Evolutionary conservation across 768 basidiomycete species (phyloP), one percentile per base, ranked within the genome.

Genomic region (Amanita pseudoporphyria): DNA sequence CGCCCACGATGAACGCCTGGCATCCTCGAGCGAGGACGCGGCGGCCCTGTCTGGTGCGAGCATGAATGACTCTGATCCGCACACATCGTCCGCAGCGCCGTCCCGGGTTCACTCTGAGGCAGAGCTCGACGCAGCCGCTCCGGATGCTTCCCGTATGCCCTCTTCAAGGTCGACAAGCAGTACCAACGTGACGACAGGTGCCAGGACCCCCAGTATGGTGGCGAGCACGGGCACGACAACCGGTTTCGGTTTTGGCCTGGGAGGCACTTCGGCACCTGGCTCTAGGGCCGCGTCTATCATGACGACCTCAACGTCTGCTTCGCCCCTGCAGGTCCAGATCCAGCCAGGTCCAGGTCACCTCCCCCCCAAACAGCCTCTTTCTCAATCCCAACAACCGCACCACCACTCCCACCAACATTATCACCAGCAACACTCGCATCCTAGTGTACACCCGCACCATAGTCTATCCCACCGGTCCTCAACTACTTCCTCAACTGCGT

Each of bases 401-500:
- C 47, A 18, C 18, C n/a, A 16, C 3, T 28, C n/a, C 19, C 49
- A 26, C 22, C 49, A 7, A 22, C 28, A 16, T 26, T 24, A 33
- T 21, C 26, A 18, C 9, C 18, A 30, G n/a, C 45, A 26, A 14
- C 7, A 43, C 13, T 22, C n/a, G 13, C 22, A 28, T 9, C 2
- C 21, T 26, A n/a, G n/a, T n/a, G n/a, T n/a, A n/a, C 28, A 39
- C 9, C 46, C 6, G 6, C 47, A 40, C 19, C 38, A 37, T 16
- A 26, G n/a, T 22, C 45, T 16, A 19, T 1, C 31, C 10, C 26
- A 42, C 5, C 16, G 22, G n/a, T 19, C 9, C n/a, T n/a, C n/a
- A n/a, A n/a, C n/a, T n/a, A n/a, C n/a, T 12, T 26, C 48, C 9
- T 24, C 65, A 26, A 62, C 68, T 18, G 69, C 73, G 0, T 77